Evolutionary conservation across 1,284 basidiomycete genomes (phyloP).

Genomic region (Leccinum solheimii): DNA sequence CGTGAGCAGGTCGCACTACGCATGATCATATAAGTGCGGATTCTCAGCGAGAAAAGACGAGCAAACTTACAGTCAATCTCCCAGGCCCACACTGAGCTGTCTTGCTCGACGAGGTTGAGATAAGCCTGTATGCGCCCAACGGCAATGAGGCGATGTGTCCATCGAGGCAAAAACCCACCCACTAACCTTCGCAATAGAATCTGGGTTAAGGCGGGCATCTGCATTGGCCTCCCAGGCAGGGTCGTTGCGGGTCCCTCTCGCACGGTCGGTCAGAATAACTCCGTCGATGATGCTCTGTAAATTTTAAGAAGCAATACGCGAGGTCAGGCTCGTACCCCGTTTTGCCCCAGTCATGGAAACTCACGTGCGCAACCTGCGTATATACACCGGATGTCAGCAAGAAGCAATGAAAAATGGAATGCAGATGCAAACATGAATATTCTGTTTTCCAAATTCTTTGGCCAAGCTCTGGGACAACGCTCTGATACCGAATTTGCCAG

Average conservation of each 20-base stretch:
- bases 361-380: constrained; percentile 59
- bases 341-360: constrained; percentile 26
- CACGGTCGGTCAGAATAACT: constrained; percentile 53
- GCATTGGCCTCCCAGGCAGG: constrained; percentile 48
- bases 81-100: constrained; percentile 66
- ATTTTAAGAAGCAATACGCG: background rate
- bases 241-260: constrained; percentile 28
- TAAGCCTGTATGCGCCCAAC: constrained; percentile 42
- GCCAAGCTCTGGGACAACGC: constrained; percentile 73
- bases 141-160: constrained; percentile 24
- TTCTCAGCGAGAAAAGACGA: background rate
- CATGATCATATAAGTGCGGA: constrained; percentile 1
- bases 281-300: constrained; percentile 63
- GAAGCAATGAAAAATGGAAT: background rate
- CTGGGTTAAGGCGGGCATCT: constrained; percentile 53
- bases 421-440: constrained; percentile 62
- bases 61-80: constrained; percentile 59
- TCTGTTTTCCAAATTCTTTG: constrained; percentile 78
- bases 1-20: constrained; percentile 45
- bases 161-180: background rate
- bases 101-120: constrained; percentile 58
- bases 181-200: constrained; percentile 60
- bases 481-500: constrained; percentile 66
- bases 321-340: background rate
- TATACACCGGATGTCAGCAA: constrained; percentile 6